phyloP scores from a whole-genome alignment of 2,329 filamentous ascomycete species.

The Penicillium sp. region DNA sequence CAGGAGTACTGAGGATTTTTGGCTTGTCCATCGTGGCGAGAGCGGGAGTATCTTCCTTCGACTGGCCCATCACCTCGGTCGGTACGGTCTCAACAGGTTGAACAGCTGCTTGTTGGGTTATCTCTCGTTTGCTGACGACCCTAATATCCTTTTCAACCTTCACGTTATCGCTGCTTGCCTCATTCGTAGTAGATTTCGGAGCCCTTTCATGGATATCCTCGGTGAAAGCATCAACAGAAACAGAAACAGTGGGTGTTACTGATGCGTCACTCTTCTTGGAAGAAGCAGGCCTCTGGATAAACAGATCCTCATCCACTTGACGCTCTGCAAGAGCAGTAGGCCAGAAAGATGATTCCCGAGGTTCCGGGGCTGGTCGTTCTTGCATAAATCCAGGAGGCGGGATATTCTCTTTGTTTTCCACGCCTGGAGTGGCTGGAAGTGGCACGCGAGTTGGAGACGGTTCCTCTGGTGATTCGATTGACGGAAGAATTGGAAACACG shows the following conservation, averaged over 20 bases:
- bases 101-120: too few relatives aligned
- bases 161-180: background rate
- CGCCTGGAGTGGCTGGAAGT: constrained; percentile 6
- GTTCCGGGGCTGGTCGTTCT: constrained; percentile 1
- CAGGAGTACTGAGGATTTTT: background rate
- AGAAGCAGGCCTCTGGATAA: constrained; percentile 2
- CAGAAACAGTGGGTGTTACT: background rate
- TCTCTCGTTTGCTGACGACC: background rate
- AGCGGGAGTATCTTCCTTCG: background rate
- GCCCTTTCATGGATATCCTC: background rate
- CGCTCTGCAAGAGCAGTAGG: constrained; percentile 14
- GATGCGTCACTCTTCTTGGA: background rate
- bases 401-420: constrained; percentile 27
- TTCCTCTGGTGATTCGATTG: background rate
- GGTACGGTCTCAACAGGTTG: background rate
- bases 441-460: constrained; percentile 10
- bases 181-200: background rate
- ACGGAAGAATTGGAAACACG: constrained; percentile 4
- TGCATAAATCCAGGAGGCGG: constrained; percentile 14
- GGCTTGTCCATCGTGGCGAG: background rate
- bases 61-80: background rate
- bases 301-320: constrained; percentile 10
- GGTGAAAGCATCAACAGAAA: background rate
- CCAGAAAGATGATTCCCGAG: constrained; percentile 5
- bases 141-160: background rate